phyloP scores from a whole-genome alignment of 2,329 filamentous ascomycete species.

The Aspergillus oerlinghausenensis region DNA sequence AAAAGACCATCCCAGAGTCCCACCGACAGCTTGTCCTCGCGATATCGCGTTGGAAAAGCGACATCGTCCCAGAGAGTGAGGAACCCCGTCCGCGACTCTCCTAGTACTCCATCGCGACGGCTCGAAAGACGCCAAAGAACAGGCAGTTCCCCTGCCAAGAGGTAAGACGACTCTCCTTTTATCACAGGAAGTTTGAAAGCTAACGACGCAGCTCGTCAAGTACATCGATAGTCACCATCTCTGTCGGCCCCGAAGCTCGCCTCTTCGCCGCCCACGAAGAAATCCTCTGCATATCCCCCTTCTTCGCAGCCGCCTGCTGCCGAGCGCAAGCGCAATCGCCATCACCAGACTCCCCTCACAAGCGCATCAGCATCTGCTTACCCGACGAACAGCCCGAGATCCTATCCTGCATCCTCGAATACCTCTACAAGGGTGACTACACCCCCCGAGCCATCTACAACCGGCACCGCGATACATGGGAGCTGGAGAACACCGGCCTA shows the following conservation, averaged over 20 bases:
- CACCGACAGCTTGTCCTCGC: conserved; percentile 35
- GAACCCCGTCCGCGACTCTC: conserved; percentile 28
- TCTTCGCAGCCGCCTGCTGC: conserved; percentile 64
- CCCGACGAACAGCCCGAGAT: conserved; percentile 85
- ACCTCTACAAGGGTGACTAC: conserved; percentile 91
- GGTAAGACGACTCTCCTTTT: conserved; percentile 23
- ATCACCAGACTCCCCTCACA: conserved; percentile 46
- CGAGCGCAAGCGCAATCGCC: conserved; percentile 53
- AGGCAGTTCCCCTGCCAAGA: conserved; percentile 30
- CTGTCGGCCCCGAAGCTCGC: conserved; percentile 74
- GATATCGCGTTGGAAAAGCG: conserved; percentile 40
- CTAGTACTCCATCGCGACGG: conserved; percentile 19
- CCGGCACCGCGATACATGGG: conserved; percentile 74
- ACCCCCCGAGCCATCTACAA: conserved; percentile 78
- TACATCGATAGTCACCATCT: conserved; percentile 72
- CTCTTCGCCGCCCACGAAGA: conserved; percentile 92
- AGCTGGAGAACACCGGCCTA: conserved; percentile 61
- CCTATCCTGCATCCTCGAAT: conserved; percentile 86
- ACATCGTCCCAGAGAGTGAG: conserved; percentile 31
- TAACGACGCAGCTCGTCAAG: conserved; percentile 47
- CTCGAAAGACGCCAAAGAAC: conserved; percentile 26
- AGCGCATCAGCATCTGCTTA: conserved; percentile 73
- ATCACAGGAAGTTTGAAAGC: neutral
- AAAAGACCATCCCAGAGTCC: conserved; percentile 21
- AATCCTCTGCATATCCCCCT: conserved; percentile 71